Evolutionary conservation across 192 early-diverging fungal genomes (phyloP).

Genomic region (Backusella parvicylindrica): DNA sequence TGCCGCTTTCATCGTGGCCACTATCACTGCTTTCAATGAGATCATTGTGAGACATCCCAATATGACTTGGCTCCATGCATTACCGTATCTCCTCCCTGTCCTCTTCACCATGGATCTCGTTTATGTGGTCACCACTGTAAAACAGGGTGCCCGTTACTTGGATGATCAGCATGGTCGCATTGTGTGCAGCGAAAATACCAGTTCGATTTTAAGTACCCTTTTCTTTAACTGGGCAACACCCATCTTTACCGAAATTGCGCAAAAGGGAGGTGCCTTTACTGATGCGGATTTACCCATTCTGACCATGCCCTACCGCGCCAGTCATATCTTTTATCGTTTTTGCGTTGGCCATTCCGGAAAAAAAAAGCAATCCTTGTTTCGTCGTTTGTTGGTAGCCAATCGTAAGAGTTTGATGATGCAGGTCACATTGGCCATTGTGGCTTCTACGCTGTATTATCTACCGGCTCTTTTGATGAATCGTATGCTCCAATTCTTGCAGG

Average conservation of each 20-base stretch:
- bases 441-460: not conserved
- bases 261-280: conserved; percentile 85
- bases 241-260: conserved; percentile 44
- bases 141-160: conserved; percentile 5
- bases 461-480: conserved; percentile 34
- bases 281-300: conserved; percentile 35
- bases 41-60: not conserved
- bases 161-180: conserved; percentile 7
- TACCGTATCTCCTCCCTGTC: not conserved
- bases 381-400: not conserved
- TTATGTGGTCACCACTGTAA: not conserved
- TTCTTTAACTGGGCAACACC: conserved; percentile 38
- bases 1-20: not conserved
- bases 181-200: not conserved
- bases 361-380: not conserved
- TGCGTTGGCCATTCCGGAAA: not conserved
- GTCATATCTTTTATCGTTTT: conserved; percentile 32
- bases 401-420: not conserved
- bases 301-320: conserved; percentile 13
- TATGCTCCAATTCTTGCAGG: conserved; percentile 18
- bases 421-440: not conserved
- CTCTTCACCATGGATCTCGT: conserved; percentile 14
- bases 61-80: not conserved
- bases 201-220: conserved; percentile 32
- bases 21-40: not conserved